Base-by-base conservation (phyloP, 1,284 basidiomycete species). In the Ustilago curta region DNA sequence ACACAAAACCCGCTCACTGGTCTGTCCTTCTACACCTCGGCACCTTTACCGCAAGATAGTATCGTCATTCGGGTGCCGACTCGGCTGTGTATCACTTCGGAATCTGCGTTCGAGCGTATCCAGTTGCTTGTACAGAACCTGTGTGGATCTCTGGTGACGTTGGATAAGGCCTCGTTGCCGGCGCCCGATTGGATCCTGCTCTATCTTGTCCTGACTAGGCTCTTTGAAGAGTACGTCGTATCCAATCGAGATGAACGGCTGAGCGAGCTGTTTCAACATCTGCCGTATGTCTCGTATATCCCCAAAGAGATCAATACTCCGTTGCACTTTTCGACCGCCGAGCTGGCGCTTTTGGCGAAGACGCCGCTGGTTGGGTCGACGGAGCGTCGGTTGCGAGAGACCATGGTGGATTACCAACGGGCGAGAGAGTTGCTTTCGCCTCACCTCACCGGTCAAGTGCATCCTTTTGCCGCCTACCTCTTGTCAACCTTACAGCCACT, bases 301-400 rank as follows among this genome's bases (percentile, higher is more conserved):
- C 81, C 81, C 0, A 23, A 27, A 8, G 11, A 1, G 3, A 68
- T 80, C 50, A 51, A 50, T 5, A 82, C 77, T 0, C 74, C 79
- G 5, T 23, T 82, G 2, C 60, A 73, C 18, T 83, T 63, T 37
- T 59, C 50, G 0, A 18, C 42, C 0, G 37, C 68, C 1, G 82
- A 83, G 47, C 35, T 77, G 9, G 16, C 11, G 3, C 48, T 82
- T 2, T 45, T 83, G 4, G 31, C 55, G 7, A 70, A 48, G 4
- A 82, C 82, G 12, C 78, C 80, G 1, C 48, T 83, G 5, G 39
- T 65, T 2, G 63, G 61, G 5, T 52, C 71, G 1, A 70, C 79
- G 3, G 49, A 76, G 29, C 50, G 68, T 7, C 39, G 74, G 32
- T 40, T 70, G 5, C n/a, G 23, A 9, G 63, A 63, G 42, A 75